Percentiles rank a stretch among this genome's conserved stretches.
These are phyloP conservation scores for Talaromyces thailandensis DNA, from an alignment of 495 filamentous ascomycete genomes.

Conservation along the genomic window DNA sequence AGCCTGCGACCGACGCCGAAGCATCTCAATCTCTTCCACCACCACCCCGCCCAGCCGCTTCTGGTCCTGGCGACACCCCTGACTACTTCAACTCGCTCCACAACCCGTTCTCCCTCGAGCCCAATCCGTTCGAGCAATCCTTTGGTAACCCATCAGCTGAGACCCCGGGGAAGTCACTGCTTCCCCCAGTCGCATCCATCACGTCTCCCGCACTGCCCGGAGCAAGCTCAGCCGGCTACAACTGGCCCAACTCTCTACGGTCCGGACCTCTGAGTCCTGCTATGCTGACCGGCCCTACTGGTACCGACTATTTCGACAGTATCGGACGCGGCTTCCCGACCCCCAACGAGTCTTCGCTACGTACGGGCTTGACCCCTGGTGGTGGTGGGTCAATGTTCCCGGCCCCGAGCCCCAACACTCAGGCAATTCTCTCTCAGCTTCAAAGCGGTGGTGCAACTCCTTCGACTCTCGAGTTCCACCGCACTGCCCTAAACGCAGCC, in stretches of 20 bases:
- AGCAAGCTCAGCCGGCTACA: constrained; percentile 54
- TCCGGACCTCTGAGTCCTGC: constrained; percentile 93
- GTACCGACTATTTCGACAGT: constrained; percentile 70
- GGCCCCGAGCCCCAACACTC: constrained; percentile 77
- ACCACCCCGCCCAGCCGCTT: constrained; percentile 63
- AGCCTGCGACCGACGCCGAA: constrained; percentile 15
- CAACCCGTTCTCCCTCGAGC: constrained; percentile 66
- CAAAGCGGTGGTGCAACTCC: constrained; percentile 80
- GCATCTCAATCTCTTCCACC: constrained; percentile 56
- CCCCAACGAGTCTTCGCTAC: constrained; percentile 90
- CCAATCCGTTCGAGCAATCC: constrained; percentile 93
- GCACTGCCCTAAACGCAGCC: constrained; percentile 77
- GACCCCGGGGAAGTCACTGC: constrained; percentile 79
- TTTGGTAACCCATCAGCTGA: constrained; percentile 69
- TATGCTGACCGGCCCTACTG: constrained; percentile 85
- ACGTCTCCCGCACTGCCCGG: constrained; percentile 84
- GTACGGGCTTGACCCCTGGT: constrained; percentile 87
- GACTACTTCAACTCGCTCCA: constrained; percentile 70
- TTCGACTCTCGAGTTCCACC: constrained; percentile 86
- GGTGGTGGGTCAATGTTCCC: constrained; percentile 98
- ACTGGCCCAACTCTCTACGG: constrained; percentile 80
- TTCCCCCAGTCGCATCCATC: constrained; percentile 84
- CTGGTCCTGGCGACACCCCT: constrained; percentile 47
- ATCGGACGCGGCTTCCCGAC: constrained; percentile 86
- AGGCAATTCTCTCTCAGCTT: constrained; percentile 68